Conservation (phyloP, 345 rosid genomes). For the Streptanthus diversifolius region DNA sequence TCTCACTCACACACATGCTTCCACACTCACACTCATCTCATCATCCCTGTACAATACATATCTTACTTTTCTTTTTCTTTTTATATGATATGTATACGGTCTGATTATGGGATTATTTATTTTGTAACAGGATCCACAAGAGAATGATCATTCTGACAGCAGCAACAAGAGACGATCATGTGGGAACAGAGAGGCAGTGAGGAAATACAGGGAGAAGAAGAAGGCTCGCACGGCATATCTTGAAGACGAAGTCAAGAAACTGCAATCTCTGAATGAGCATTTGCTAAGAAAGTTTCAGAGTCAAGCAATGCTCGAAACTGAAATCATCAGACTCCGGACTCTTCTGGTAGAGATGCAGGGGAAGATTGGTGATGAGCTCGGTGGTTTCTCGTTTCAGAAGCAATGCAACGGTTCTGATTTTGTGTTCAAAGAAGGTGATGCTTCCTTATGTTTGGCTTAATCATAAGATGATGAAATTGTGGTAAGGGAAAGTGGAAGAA, state of each 20-base stretch:
- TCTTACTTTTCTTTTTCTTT: background rate
- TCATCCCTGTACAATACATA: conserved; percentile 22
- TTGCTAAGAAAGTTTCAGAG: conserved; percentile 49
- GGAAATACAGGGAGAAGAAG: conserved; percentile 78
- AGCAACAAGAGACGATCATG: conserved; percentile 39
- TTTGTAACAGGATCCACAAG: conserved; percentile 29
- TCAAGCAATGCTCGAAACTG: conserved; percentile 53
- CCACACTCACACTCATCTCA: conserved; percentile 61
- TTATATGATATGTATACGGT: background rate
- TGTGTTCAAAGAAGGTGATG: conserved; percentile 37
- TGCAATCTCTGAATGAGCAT: conserved; percentile 45
- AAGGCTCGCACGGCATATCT: conserved; percentile 67
- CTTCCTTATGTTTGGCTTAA: background rate
- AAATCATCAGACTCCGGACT: conserved; percentile 46
- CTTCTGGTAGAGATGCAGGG: conserved; percentile 48
- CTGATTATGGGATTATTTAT: background rate
- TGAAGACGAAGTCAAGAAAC: conserved; percentile 67
- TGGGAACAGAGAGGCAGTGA: conserved; percentile 75
- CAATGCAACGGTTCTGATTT: conserved; percentile 31
- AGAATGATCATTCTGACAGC: conserved; percentile 32
- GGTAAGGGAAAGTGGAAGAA: background rate
- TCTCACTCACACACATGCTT: conserved; percentile 65
- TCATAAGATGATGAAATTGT: background rate
- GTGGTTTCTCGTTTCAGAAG: conserved; percentile 30
- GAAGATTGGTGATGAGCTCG: conserved; percentile 52